These are phyloP conservation scores for Colletotrichum sp. DNA, from an alignment of 2,329 filamentous ascomycete species.

Conservation along the genomic window DNA sequence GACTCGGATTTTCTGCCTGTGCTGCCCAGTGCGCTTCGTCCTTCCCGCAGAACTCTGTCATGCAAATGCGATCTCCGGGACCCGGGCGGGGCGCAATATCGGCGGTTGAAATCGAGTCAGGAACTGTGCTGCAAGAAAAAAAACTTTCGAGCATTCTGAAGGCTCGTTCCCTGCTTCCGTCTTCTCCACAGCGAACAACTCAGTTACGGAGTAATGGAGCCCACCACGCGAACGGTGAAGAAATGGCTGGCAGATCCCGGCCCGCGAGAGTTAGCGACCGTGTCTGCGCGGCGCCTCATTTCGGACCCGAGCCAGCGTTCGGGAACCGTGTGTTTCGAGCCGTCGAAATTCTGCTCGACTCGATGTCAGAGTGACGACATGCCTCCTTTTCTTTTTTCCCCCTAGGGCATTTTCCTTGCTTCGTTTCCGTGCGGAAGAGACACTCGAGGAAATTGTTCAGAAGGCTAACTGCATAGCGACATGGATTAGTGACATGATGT, in stretches of 20 bases:
- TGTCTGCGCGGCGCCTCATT: not conserved
- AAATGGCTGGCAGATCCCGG: not conserved
- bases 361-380: not conserved
- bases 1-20: not conserved
- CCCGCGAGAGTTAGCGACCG: not conserved
- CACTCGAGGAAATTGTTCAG: not conserved
- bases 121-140: not conserved
- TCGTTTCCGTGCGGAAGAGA: not conserved
- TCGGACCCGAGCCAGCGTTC: constrained; percentile 6
- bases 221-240: not conserved
- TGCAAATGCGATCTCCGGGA: not conserved
- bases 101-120: not conserved
- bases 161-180: not conserved
- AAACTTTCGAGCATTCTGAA: not conserved
- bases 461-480: constrained; percentile 18
- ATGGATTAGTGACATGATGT: constrained; percentile 16
- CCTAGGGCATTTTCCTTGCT: not conserved
- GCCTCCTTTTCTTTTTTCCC: not conserved
- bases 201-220: not conserved
- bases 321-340: not conserved
- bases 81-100: not conserved
- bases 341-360: not conserved
- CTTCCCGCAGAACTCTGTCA: not conserved
- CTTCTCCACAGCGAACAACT: not conserved
- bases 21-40: not conserved